Base-by-base conservation (phyloP, 257 asterid species). In the Handroanthus guayacan region DNA sequence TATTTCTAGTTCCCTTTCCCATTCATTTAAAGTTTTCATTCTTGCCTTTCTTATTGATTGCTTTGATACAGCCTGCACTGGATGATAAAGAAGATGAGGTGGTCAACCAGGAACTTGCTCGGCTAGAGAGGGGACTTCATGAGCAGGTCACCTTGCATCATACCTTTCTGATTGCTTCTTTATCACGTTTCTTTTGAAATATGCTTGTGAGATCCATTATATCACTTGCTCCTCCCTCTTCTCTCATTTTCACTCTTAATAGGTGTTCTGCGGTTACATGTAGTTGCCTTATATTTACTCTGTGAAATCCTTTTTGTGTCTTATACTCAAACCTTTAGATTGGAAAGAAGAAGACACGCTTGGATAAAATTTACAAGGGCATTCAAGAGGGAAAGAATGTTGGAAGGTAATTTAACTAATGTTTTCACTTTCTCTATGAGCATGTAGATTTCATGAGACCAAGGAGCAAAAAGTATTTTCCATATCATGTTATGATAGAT, bases 71-170 rank as follows among this genome's bases (percentile, higher is more conserved):
- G 99, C 98, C 99, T 65, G 95, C 88, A 38, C 80, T 95, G 86
- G 93, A 86, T 38, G 97, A 91, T 82, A 93, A 89, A 87, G 99
- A 93, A 81, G 97, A 89, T 52, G 92, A 86, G 73, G 74, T 76
- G 61, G 78, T 92, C 79, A 62, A 82, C 76, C 88, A 91, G 81
- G 93, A 93, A 83, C 80, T 93, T 79, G 80, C 78, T 81, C 93
- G 76, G 82, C 88, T 93, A 71, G 88, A 89, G 83, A 77, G 25
- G 72, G 86, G 82, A 71, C 93, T 95, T 79, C 81, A 67, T 63
- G 97, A 88, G 73, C 87, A 91, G 97, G 99, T 95, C 63, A 77
- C 72, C 41, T 65, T 43, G 45, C 79, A 16, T 3, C 25, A 66
- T 51, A 34, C 61, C 68, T 58, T 70, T 56, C 56, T 63, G 71